phyloP scores from a whole-genome alignment of 2,329 filamentous ascomycete species.

The Ophiostoma sp. region DNA sequence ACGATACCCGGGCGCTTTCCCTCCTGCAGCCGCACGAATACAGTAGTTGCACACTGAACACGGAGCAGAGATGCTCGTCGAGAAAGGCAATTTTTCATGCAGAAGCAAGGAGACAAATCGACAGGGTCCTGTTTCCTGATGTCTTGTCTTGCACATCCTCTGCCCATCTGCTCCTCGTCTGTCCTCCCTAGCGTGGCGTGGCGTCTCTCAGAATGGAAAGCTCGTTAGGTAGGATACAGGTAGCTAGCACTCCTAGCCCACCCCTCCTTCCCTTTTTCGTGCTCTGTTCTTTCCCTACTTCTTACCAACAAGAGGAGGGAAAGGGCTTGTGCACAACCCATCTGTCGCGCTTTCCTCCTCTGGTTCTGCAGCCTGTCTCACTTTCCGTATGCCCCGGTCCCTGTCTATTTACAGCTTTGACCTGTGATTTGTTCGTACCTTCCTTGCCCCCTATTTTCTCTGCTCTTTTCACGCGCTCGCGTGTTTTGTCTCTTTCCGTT shows the following conservation, averaged over 20 bases:
- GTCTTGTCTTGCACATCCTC: not conserved
- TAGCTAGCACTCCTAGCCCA: not conserved
- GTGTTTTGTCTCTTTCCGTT: slow-evolving; percentile 21
- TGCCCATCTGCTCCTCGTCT: not conserved
- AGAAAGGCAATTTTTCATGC: not conserved
- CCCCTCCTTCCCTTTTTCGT: not conserved
- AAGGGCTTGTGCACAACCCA: not conserved
- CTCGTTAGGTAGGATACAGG: not conserved
- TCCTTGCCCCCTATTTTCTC: not conserved
- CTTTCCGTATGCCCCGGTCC: not conserved
- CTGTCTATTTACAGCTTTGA: not conserved
- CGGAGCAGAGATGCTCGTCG: not conserved
- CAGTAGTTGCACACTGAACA: not conserved
- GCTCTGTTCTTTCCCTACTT: not conserved
- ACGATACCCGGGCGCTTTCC: not conserved
- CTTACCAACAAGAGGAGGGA: not conserved
- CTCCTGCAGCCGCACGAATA: slow-evolving; percentile 10
- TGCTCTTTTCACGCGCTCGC: slow-evolving; percentile 14
- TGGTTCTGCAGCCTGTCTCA: not conserved
- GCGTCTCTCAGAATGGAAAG: not conserved
- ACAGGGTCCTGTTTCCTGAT: not conserved
- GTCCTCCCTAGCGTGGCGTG: not conserved
- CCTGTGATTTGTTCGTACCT: not conserved
- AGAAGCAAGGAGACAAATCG: not conserved
- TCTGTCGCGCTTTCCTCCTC: slow-evolving; percentile 12